These are phyloP conservation scores for Inonotus obliquus DNA, from an alignment of 1,284 basidiomycete genomes.

Conservation along the genomic window DNA sequence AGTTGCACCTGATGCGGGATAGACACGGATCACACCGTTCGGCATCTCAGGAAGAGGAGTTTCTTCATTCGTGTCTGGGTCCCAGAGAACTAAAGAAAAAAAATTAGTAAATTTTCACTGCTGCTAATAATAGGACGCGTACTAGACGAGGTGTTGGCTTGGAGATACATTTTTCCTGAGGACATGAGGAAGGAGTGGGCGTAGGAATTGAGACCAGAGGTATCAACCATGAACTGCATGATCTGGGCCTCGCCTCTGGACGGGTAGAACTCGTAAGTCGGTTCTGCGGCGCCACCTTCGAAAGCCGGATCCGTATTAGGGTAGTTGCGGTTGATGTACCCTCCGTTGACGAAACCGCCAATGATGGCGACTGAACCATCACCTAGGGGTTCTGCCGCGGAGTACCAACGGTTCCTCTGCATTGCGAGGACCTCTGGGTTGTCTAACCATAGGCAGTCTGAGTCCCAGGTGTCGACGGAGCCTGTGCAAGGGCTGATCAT, in stretches of 20 bases:
- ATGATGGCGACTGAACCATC: conserved; percentile 69
- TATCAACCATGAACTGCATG: conserved; percentile 77
- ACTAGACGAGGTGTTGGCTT: conserved; percentile 80
- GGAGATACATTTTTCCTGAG: conserved; percentile 80
- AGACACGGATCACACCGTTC: conserved; percentile 70
- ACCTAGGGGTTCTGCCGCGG: conserved; percentile 72
- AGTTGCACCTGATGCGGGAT: conserved; percentile 87
- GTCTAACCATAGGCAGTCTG: conserved; percentile 76
- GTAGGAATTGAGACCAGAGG: conserved; percentile 89
- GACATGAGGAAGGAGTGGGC: conserved; percentile 83
- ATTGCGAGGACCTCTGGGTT: conserved; percentile 63
- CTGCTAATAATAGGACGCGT: conserved; percentile 28
- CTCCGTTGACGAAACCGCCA: conserved; percentile 81
- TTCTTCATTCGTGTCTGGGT: conserved; percentile 56
- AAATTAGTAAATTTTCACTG: conserved; percentile 16
- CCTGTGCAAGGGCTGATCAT: conserved; percentile 71
- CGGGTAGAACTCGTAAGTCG: conserved; percentile 84
- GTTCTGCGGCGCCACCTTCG: conserved; percentile 63
- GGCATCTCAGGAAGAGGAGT: conserved; percentile 61
- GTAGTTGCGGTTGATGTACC: conserved; percentile 83
- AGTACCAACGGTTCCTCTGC: conserved; percentile 83
- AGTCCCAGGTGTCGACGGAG: conserved; percentile 41
- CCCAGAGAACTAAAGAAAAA: conserved; percentile 51
- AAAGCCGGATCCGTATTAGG: conserved; percentile 61
- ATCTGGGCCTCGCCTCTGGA: conserved; percentile 49